Conservation (phyloP, 1,284 basidiomycete genomes). For the Phlebopus sp. region DNA sequence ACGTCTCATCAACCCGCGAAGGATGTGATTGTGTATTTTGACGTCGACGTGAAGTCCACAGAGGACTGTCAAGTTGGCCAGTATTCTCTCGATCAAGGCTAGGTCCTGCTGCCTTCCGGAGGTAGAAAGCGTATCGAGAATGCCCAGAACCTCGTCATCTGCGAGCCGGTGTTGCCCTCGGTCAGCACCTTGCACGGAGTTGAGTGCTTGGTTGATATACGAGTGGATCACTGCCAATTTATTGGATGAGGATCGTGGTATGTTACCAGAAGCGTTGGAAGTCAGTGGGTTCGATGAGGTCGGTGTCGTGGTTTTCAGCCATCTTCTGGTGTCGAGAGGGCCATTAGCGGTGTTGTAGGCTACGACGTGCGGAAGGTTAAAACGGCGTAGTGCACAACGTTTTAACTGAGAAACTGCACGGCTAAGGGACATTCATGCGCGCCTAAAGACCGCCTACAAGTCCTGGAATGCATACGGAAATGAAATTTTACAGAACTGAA, state of each 20-base stretch:
- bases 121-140: conserved; percentile 42
- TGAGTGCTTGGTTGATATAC: conserved; percentile 33
- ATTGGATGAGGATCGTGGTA: conserved; percentile 13
- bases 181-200: conserved; percentile 21
- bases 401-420: conserved; percentile 27
- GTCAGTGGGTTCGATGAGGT: neutral
- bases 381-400: conserved; percentile 27
- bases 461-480: conserved; percentile 1
- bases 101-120: conserved; percentile 50
- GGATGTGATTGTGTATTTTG: conserved; percentile 43
- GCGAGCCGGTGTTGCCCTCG: conserved; percentile 12
- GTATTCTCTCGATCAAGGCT: conserved; percentile 46
- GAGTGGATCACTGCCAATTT: conserved; percentile 22
- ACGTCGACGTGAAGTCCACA: conserved; percentile 43
- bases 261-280: conserved; percentile 5
- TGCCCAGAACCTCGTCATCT: conserved; percentile 13
- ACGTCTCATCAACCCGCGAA: conserved; percentile 44
- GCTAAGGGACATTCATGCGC: conserved; percentile 52
- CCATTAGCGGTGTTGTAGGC: neutral
- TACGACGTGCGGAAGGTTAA: conserved; percentile 9
- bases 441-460: conserved; percentile 18
- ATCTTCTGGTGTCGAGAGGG: conserved; percentile 19
- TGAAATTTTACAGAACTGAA: conserved; percentile 7
- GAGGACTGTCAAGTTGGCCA: conserved; percentile 42
- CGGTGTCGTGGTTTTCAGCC: conserved; percentile 18